Conservation (phyloP, 1,284 basidiomycete genomes). For the Marasmius tenuissimus region DNA sequence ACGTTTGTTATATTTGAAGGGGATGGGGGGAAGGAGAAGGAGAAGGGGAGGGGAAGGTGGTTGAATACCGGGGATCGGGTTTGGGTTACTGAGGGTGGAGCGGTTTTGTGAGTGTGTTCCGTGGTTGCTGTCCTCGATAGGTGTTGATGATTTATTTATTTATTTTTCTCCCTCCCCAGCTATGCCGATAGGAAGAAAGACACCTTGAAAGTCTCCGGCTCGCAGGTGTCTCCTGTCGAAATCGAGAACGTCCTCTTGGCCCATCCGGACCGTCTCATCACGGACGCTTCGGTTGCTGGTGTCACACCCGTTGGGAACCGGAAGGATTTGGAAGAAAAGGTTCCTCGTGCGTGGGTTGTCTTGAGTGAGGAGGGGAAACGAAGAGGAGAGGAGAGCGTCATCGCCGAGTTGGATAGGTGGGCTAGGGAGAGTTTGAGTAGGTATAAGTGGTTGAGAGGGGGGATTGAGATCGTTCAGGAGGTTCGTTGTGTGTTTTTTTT, state of each 20-base stretch:
- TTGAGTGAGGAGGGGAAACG: conserved; percentile 51
- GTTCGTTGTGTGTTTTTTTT: conserved; percentile 33
- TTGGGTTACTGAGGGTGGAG: conserved; percentile 52
- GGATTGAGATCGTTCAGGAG: conserved; percentile 58
- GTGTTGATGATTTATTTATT: too few species aligned
- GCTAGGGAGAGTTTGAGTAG: conserved; percentile 57
- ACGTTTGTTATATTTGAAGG: conserved; percentile 55
- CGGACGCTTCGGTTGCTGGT: conserved; percentile 66
- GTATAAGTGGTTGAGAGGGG: conserved; percentile 72
- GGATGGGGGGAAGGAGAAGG: not conserved
- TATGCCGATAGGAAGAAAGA: conserved; percentile 62
- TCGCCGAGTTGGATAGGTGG: conserved; percentile 56
- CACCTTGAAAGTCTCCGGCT: conserved; percentile 70
- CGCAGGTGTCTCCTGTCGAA: conserved; percentile 73
- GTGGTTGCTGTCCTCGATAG: not conserved
- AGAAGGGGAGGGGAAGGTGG: conserved; percentile 42
- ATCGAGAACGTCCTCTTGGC: conserved; percentile 64
- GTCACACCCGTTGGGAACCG: conserved; percentile 55
- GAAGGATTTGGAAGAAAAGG: conserved; percentile 57
- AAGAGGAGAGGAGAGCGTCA: conserved; percentile 40
- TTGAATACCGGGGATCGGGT: conserved; percentile 71
- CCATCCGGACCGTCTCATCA: conserved; percentile 57
- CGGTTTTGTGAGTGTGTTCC: conserved; percentile 56
- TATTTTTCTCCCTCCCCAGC: conserved; percentile 36
- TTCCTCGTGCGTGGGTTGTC: conserved; percentile 75